Base-by-base conservation (phyloP, 208 protist species). In the Naegleria gruberi region DNA sequence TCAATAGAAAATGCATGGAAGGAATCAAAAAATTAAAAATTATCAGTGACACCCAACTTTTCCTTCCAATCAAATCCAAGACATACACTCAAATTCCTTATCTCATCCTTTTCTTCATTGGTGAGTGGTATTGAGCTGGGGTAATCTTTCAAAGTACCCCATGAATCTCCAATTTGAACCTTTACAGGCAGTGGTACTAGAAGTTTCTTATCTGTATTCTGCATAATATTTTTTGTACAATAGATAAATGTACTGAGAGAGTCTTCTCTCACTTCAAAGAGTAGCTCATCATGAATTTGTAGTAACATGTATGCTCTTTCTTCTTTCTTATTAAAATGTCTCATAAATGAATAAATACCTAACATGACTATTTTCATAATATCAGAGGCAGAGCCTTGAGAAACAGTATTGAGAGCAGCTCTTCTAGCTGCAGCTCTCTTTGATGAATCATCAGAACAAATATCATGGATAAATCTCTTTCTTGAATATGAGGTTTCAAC, bases 361-460 rank as follows among this genome's bases (percentile, higher is more conserved):
- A 94, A 40, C 92, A 94, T 94, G 34, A 89, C 92, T 10, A 73
- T 44, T 45, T 94, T 94, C 5, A 93, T 92, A 17, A 94, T 40
- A 81, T 94, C 92, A 12, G 92, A 92, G 15, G 92, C 92, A 3
- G 91, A 85, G 4, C 92, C 92, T 84, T 94, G 92, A 81, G 81
- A 91, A 5, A 91, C 34, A 89, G 90, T 87, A 45, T 96, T 95
- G 1, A 97, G 90, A 6, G 93, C 92, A n/a, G 89, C 89, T 89
- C 97, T 95, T 92, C 94, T 94, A 91, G 34, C 93, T 89, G 92
- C 94, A 93, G 17, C 93, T 87, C 73, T 95, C 92, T 45, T 42
- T 44, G 86, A 30, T 77, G 93, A 90, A 40, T 91, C 87, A 15
- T 87, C 90, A 15, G 96, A 92, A 91, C 93, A 23, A 37, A 87